Base-by-base conservation (phyloP, 176 grass and related monocot species). In the Oryza coarctata region DNA sequence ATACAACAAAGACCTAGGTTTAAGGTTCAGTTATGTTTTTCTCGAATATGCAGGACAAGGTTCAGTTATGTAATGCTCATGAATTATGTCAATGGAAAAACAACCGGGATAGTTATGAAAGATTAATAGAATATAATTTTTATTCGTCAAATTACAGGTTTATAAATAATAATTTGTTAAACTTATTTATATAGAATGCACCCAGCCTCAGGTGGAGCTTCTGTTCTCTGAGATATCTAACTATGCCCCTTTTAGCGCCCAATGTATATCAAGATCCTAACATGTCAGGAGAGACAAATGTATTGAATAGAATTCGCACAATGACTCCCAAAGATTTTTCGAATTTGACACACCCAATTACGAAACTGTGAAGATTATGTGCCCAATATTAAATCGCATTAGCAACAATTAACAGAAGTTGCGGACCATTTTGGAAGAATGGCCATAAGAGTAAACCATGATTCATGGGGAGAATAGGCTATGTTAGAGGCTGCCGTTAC, bases 381-480 rank as follows among this genome's bases (percentile, higher is more conserved):
- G 66, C 28, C 7, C 15, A 38, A 25, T 70, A 32, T 63, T 14
- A 77, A 28, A 1, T 5, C 14, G 32, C 41, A 65, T 63, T 63
- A 70, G 13, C 7, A 31, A 83, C 35, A 61, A 33, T 72, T 52
- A 12, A 23, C 57, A 58, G 26, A 83, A 74, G 62, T 69, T 35
- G 36, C 38, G 0, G 60, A 32, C 33, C 17, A 62, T 47, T 63
- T 75, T 58, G 79, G 58, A 25, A 25, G 26, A 26, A 23, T n/a
- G 18, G 18, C 13, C 20, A 26, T 5, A 62, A 40, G 33, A 86
- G 26, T 10, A 45, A 82, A 81, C 71, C 26, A 61, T 36, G 35
- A 41, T 26, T 66, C 58, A 34, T 12, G 0, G 62, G 30, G 81
- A 88, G 69, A 79, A 74, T 43, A 87, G 50, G 55, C 60, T 78